Percentiles rank a stretch among this genome's conserved stretches.
These are phyloP conservation scores for Petunia axillaris DNA, from an alignment of 257 asterid genomes.

Conservation along the genomic window DNA sequence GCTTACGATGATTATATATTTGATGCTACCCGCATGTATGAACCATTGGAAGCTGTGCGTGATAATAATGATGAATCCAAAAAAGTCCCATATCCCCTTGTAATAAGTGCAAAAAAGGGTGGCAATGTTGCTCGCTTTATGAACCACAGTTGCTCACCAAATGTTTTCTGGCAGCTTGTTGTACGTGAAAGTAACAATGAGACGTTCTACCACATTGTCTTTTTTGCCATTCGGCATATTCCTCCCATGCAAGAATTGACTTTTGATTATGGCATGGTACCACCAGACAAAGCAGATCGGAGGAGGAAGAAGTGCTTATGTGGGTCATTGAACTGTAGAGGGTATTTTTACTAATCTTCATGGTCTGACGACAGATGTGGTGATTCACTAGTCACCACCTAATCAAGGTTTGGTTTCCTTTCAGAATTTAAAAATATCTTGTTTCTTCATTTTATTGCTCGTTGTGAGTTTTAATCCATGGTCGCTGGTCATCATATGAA, in stretches of 20 bases:
- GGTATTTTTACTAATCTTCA: slow-evolving; percentile 60
- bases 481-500: too few relatives aligned
- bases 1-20: slow-evolving; percentile 59
- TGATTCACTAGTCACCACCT: background rate
- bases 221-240: slow-evolving; percentile 79
- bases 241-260: slow-evolving; percentile 97
- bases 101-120: slow-evolving; percentile 60
- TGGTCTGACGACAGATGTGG: background rate
- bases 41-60: slow-evolving; percentile 52
- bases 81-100: slow-evolving; percentile 70
- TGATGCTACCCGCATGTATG: slow-evolving; percentile 76
- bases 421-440: background rate
- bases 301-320: slow-evolving; percentile 81
- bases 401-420: slow-evolving; percentile 7
- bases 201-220: slow-evolving; percentile 69
- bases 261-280: slow-evolving; percentile 75
- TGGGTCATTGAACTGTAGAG: slow-evolving; percentile 74
- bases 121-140: slow-evolving; percentile 94
- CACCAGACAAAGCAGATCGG: slow-evolving; percentile 51
- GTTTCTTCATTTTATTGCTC: background rate
- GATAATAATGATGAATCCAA: slow-evolving; percentile 44
- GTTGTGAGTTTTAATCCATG: too few relatives aligned
- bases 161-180: slow-evolving; percentile 82
- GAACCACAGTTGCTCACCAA: slow-evolving; percentile 96
- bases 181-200: slow-evolving; percentile 67